phyloP scores from a whole-genome alignment of 129 eudicot species.

The Rutidosis leptorrhynchoides region DNA sequence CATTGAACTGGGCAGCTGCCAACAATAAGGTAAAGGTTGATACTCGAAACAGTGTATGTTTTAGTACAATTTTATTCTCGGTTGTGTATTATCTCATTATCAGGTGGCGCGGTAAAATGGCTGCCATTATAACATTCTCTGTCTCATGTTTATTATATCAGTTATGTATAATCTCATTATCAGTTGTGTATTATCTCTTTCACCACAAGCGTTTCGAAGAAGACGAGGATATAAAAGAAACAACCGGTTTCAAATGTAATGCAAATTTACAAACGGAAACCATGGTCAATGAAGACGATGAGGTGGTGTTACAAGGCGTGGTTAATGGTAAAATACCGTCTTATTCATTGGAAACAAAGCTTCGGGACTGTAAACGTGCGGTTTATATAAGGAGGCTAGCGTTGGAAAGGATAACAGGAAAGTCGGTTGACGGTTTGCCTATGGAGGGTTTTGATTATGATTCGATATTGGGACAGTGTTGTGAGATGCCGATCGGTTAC shows the following conservation, averaged over 20 bases:
- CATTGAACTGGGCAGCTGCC: background rate
- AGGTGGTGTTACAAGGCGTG: slow-evolving; percentile 40
- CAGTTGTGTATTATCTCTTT: too few species aligned
- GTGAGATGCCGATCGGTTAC: slow-evolving; percentile 83
- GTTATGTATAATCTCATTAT: too few species aligned
- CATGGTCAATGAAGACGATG: slow-evolving; percentile 35
- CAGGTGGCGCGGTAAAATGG: slow-evolving; percentile 33
- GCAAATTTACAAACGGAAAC: background rate
- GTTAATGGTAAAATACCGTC: slow-evolving; percentile 45
- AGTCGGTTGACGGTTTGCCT: slow-evolving; percentile 55
- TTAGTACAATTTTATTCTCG: slow-evolving; percentile 23
- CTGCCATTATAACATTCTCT: slow-evolving; percentile 11
- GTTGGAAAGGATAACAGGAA: slow-evolving; percentile 53
- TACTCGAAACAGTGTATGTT: slow-evolving; percentile 18
- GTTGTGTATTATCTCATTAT: slow-evolving; percentile 24
- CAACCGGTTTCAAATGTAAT: background rate
- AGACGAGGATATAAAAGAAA: slow-evolving; percentile 8
- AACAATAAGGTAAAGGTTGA: background rate
- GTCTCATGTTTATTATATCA: too few species aligned
- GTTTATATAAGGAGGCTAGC: slow-evolving; percentile 54
- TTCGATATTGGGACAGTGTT: slow-evolving; percentile 79
- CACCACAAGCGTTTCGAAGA: slow-evolving; percentile 15
- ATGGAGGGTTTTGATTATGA: slow-evolving; percentile 64
- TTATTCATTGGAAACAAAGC: slow-evolving; percentile 54
- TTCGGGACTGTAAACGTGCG: slow-evolving; percentile 56